Evolutionary conservation across 2,329 filamentous ascomycete genomes (phyloP), one percentile per base, ranked within the genome.

Genomic region (Fusarium palustre): DNA sequence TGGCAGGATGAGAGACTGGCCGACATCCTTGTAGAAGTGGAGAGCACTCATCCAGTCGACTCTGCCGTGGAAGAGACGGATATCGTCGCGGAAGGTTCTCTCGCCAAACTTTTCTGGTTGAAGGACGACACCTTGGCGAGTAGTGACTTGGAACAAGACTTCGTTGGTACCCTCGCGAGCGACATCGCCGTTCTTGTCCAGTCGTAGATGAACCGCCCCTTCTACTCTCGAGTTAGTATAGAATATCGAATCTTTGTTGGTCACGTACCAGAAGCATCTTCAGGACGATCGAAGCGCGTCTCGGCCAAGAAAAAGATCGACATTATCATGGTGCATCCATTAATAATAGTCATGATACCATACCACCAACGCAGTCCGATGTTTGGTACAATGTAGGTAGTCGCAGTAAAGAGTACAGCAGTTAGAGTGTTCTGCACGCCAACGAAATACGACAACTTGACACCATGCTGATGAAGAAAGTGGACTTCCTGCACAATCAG

Each of bases 181-280:
- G 0, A 63, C 18, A 0, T 63, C 46, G 5, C 59, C 59, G 1
- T 63, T 42, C 24, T 55, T 55, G 5, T 63, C 57, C 2, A 63
- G 47, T 18, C 2, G 42, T 0, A 63, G 34, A 3, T 63, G 57
- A 0, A 63, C 59, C 1, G 57, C 47, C 0, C 59, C 59, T 20
- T 62, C 57, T 62, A 3, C 2, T 1, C 5, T 1, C 1, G 0
- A 1, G 10, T 62, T 12, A 62, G 56, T 7, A 7, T 16, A 0
- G 1, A 0, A 4, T 0, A 12, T 2, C 0, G 9, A 8, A 15
- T 0, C 2, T 4, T 0, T 0, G 11, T 5, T 0, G 3, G 8
- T 4, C 1, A 24, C 47, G n/a, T 42, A 47, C 59, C 57, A 4
- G 47, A 55, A 3, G 59, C 59, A 12, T 63, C 59, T 0, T 63